These are phyloP conservation scores for Cladosporium oxysporum DNA, from an alignment of 2,329 filamentous ascomycete genomes.

Conservation along the genomic window DNA sequence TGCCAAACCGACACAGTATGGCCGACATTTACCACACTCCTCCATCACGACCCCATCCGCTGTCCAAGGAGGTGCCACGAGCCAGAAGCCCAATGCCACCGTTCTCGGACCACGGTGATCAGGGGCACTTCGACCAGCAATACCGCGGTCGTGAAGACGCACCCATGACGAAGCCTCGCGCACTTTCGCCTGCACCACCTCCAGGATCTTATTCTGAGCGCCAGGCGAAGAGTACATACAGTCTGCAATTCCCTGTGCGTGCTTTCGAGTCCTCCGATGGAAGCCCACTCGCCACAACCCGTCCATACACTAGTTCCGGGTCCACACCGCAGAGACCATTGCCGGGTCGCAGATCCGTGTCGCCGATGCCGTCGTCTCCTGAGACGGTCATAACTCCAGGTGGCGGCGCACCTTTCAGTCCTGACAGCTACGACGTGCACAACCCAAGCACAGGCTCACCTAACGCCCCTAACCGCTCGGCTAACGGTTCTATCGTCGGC, in stretches of 20 bases:
- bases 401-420: constrained; percentile 66
- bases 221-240: constrained; percentile 31
- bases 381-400: constrained; percentile 41
- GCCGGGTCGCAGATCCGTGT: constrained; percentile 69
- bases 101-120: constrained; percentile 5
- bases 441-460: constrained; percentile 46
- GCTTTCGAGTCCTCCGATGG: constrained; percentile 36
- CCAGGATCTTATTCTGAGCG: constrained; percentile 25
- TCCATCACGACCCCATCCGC: constrained; percentile 38
- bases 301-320: constrained; percentile 19
- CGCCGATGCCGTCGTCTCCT: constrained; percentile 61
- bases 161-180: constrained; percentile 33
- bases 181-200: constrained; percentile 24
- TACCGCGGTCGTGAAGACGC: constrained; percentile 24
- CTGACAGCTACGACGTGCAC: constrained; percentile 72
- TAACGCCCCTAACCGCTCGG: neutral
- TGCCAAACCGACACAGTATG: constrained; percentile 35
- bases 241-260: constrained; percentile 36
- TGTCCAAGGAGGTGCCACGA: constrained; percentile 38
- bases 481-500: constrained; percentile 67
- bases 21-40: constrained; percentile 35
- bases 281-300: constrained; percentile 44
- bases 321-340: constrained; percentile 49
- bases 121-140: constrained; percentile 12
- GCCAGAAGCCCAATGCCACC: constrained; percentile 32